These are phyloP conservation scores for Trifolium dubium DNA, from an alignment of 306 rosid species.

Conservation along the genomic window DNA sequence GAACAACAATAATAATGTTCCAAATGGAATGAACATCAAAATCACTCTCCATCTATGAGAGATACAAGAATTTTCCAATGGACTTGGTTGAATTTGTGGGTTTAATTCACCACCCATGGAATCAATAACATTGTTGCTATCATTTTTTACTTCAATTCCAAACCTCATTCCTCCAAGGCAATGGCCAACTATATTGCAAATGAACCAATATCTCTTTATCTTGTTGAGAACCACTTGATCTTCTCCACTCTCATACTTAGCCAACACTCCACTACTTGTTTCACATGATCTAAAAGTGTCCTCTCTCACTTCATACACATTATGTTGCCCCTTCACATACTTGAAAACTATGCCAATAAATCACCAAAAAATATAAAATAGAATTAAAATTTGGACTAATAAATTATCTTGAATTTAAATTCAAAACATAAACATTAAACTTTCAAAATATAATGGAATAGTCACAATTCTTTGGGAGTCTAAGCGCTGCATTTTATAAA, in stretches of 20 bases:
- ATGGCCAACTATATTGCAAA: constrained; percentile 50
- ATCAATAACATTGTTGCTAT: constrained; percentile 13
- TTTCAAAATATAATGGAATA: neutral
- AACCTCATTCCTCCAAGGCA: constrained; percentile 59
- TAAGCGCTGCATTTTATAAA: neutral
- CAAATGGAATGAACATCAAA: constrained; percentile 26
- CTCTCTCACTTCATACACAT: constrained; percentile 49
- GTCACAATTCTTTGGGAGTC: neutral
- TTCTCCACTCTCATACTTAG: constrained; percentile 48
- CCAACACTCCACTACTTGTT: constrained; percentile 45
- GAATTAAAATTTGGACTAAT: neutral
- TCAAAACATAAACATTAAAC: neutral
- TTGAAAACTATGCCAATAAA: constrained; percentile 44
- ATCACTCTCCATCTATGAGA: constrained; percentile 28
- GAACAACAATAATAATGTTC: constrained; percentile 38
- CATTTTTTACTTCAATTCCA: constrained; percentile 37
- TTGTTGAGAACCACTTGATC: constrained; percentile 42
- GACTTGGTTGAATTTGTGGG: constrained; percentile 40
- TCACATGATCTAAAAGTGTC: constrained; percentile 39
- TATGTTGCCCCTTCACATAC: constrained; percentile 48
- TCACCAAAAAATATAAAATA: neutral
- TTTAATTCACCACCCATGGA: constrained; percentile 11
- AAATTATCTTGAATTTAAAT: neutral
- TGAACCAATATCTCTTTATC: constrained; percentile 48
- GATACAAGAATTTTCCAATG: constrained; percentile 26